Evolutionary conservation across 257 asterid species (phyloP).

Genomic region (Capsicum pubescens): DNA sequence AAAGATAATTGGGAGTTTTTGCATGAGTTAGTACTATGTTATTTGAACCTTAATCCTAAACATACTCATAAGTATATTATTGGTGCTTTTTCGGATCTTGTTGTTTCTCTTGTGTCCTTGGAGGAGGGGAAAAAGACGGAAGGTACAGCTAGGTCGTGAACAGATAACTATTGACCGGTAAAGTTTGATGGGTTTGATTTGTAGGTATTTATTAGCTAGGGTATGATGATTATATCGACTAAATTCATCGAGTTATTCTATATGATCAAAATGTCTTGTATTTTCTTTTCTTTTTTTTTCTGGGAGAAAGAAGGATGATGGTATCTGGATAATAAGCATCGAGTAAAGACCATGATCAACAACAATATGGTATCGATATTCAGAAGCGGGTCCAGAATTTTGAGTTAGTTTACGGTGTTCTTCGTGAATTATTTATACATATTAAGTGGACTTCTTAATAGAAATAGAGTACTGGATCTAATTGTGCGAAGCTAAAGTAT

Average conservation of each 20-base stretch:
- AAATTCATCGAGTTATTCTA: background rate
- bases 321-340: too few relatives aligned
- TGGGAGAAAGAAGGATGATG: too few relatives aligned
- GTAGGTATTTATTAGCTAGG: background rate
- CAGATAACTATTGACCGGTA: background rate
- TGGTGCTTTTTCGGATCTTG: constrained; percentile 72
- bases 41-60: constrained; percentile 63
- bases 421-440: background rate
- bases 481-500: background rate
- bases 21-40: constrained; percentile 73
- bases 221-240: background rate
- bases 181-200: background rate
- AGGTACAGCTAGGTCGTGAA: background rate
- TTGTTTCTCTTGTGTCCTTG: constrained; percentile 53
- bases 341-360: background rate
- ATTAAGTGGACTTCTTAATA: background rate
- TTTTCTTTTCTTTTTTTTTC: too few relatives aligned
- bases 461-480: too few relatives aligned
- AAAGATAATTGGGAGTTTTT: constrained; percentile 60
- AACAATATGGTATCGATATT: background rate
- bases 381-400: background rate
- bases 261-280: too few relatives aligned
- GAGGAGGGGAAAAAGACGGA: constrained; percentile 15
- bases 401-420: background rate
- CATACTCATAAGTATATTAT: constrained; percentile 71